Percentiles rank a stretch among this genome's conserved stretches.
phyloP scores from a whole-genome alignment of 441 rosid species.

The Macaranga tanarius region DNA sequence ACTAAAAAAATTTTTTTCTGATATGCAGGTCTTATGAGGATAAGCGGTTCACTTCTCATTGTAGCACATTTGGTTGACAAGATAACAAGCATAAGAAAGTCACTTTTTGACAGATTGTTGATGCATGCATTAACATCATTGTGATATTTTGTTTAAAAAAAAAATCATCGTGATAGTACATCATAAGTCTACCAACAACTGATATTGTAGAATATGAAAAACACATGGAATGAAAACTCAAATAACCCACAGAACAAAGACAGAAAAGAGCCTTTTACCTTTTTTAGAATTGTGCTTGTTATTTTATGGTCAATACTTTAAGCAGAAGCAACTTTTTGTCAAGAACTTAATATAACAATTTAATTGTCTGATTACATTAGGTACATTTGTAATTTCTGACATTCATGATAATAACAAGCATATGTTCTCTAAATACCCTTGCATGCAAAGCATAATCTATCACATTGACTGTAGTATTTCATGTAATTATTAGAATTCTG shows the following conservation, averaged over 20 bases:
- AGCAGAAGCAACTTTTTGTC: background rate
- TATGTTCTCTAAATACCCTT: background rate
- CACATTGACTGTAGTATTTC: background rate
- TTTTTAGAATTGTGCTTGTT: background rate
- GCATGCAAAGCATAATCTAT: background rate
- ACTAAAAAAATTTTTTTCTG: background rate
- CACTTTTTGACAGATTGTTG: background rate
- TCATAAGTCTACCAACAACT: background rate
- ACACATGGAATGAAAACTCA: background rate
- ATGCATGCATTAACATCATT: background rate
- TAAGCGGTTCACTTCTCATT: background rate
- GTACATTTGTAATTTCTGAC: background rate
- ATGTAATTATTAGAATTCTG: background rate
- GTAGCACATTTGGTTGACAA: background rate
- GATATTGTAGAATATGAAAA: background rate
- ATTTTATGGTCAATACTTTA: background rate
- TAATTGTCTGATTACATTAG: background rate
- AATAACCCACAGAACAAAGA: background rate
- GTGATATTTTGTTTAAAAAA: too few relatives aligned
- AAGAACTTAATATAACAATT: background rate
- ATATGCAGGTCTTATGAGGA: background rate
- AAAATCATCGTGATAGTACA: background rate
- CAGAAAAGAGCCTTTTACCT: background rate
- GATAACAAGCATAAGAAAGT: background rate
- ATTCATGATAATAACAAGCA: constrained; percentile 1